These are phyloP conservation scores for Colletotrichum sansevieriae DNA, from an alignment of 2,329 filamentous ascomycete genomes.

Conservation along the genomic window DNA sequence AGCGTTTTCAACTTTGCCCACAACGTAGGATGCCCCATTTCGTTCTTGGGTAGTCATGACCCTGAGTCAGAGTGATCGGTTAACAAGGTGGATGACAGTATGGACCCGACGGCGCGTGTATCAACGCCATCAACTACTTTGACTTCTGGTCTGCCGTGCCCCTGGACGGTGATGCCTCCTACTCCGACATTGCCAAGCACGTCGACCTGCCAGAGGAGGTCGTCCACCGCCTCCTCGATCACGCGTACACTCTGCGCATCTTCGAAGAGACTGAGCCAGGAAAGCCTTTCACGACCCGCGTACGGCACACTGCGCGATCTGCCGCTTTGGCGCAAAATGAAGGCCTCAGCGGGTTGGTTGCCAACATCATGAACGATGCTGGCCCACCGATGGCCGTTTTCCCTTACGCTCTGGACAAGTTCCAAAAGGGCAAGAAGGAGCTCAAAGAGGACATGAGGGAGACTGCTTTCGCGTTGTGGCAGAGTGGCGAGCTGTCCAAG, in stretches of 20 bases:
- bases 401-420: conserved; percentile 50
- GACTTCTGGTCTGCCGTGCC: conserved; percentile 66
- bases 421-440: conserved; percentile 48
- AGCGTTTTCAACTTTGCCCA: conserved; percentile 61
- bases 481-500: conserved; percentile 49
- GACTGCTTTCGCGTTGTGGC: conserved; percentile 54
- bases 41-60: not conserved
- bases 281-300: conserved; percentile 42
- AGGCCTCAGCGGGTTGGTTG: conserved; percentile 53
- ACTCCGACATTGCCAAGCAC: conserved; percentile 54
- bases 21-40: conserved; percentile 47
- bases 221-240: conserved; percentile 53
- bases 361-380: conserved; percentile 53
- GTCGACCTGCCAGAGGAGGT: conserved; percentile 55
- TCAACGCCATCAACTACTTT: conserved; percentile 65
- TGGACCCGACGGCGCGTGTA: conserved; percentile 57
- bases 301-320: conserved; percentile 55
- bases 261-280: conserved; percentile 48
- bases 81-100: conserved; percentile 44
- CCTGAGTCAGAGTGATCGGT: no score
- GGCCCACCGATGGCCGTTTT: conserved; percentile 54
- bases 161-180: conserved; percentile 58
- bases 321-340: conserved; percentile 52
- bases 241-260: conserved; percentile 55
- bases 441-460: conserved; percentile 52